Evolutionary conservation across 2,329 filamentous ascomycete genomes (phyloP).

Genomic region (Aspergillus quadrilineatus): DNA sequence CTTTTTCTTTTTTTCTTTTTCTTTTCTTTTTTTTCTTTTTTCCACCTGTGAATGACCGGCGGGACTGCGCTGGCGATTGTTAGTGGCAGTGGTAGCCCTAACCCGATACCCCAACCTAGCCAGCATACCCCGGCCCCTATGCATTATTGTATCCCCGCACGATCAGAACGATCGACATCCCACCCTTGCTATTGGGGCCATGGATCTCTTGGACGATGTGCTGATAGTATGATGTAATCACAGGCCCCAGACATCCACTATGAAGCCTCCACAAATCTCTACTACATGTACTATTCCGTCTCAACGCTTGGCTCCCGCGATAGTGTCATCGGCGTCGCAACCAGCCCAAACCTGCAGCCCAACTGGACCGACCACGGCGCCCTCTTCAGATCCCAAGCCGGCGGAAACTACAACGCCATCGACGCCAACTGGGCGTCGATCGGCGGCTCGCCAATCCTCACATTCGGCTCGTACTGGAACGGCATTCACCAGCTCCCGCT

Average conservation of each 20-base stretch:
- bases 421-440: constrained; percentile 56
- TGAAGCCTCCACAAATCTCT: constrained; percentile 50
- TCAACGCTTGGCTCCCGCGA: constrained; percentile 60
- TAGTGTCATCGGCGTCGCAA: constrained; percentile 62
- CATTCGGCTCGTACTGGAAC: constrained; percentile 70
- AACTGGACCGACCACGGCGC: constrained; percentile 40
- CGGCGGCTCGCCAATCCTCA: constrained; percentile 48
- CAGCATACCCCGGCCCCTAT: neutral
- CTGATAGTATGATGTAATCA: neutral
- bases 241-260: constrained; percentile 65
- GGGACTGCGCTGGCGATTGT: no score
- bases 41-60: no score
- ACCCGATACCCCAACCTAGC: neutral
- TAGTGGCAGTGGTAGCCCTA: neutral
- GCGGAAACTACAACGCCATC: constrained; percentile 55
- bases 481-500: constrained; percentile 63
- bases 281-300: constrained; percentile 66
- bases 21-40: no score
- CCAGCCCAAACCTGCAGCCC: constrained; percentile 43
- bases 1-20: no score
- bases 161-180: neutral
- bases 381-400: constrained; percentile 36
- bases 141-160: neutral
- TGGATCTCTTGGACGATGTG: no score
- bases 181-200: no score